Conservation (phyloP, 805 yeast species). For the Candida ponderosae region DNA sequence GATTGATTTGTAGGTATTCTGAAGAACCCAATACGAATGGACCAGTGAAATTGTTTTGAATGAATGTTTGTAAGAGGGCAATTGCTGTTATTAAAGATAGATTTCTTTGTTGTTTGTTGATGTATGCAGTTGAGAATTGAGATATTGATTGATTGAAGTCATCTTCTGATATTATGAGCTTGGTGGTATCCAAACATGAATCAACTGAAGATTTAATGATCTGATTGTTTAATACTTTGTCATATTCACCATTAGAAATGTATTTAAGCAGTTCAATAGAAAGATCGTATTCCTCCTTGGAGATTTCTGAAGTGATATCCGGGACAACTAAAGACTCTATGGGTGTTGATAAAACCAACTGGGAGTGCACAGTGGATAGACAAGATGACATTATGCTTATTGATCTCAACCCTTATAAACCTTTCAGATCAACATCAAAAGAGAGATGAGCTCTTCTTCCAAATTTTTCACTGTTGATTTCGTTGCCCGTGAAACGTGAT, state of each 20-base stretch:
- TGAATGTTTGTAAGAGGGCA: slow-evolving; percentile 56
- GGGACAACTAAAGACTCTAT: slow-evolving; percentile 4
- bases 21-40: slow-evolving; percentile 31
- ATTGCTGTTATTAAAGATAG: slow-evolving; percentile 28
- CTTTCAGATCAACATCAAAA: no score
- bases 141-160: slow-evolving; percentile 1
- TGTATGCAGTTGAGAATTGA: background rate
- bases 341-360: slow-evolving; percentile 7
- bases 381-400: background rate
- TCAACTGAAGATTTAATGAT: slow-evolving; percentile 1
- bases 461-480: no score
- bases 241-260: slow-evolving; percentile 15
- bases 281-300: slow-evolving; percentile 2
- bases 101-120: slow-evolving; percentile 4
- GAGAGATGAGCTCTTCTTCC: no score
- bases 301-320: slow-evolving; percentile 6
- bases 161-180: background rate
- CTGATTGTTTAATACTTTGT: slow-evolving; percentile 9
- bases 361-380: slow-evolving; percentile 2
- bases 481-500: no score
- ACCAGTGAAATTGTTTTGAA: slow-evolving; percentile 79
- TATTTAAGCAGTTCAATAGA: slow-evolving; percentile 3
- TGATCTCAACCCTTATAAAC: no score
- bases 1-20: background rate
- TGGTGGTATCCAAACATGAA: background rate